Base-by-base conservation (phyloP, 2,329 filamentous ascomycete species). In the Diaporthe aspalathi region DNA sequence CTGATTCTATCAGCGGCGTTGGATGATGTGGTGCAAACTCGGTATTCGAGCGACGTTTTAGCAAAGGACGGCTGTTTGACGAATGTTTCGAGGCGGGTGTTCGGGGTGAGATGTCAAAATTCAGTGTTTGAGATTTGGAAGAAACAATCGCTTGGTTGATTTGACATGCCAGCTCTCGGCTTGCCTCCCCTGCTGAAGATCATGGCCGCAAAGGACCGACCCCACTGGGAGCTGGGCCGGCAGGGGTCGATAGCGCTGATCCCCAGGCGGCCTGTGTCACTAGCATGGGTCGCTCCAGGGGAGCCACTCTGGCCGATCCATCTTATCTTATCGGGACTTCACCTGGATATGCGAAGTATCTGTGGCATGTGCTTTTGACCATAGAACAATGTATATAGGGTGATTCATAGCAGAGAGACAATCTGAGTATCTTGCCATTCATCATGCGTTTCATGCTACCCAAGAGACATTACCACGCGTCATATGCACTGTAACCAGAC, bases 41-140 rank as follows among this genome's bases (percentile, higher is more conserved):
- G 3, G 27, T 22, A 27, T 50, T 22, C 24, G 32, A 43, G 22
- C 22, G 47, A 5, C 6, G 35, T 27, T 27, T 27, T 20, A 16
- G 53, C 27, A 47, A 68, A 62, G 16, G 16, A 20, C 24, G 20
- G n/a, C 62, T 29, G 63, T 71, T 71, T 62, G 62, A 68, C 52
- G 52, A 67, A 70, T 71, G 53, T 68, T 68, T 68, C 20, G 40
- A 43, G 38, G 40, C 11, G 17, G 24, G 27, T 27, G 40, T 35
- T 57, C 20, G 12, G 24, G n/a, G 20, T 14, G 27, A n/a, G 9
- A 32, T 8, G 11, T 17, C 9, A 43, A 47, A 35, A 27, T 8
- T 35, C 14, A 14, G n/a, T 6, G 38, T 6, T 16, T 38, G 45
- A 7, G 35, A 65, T 50, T 50, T 9, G n/a, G 7, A 16, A 22